Evolutionary conservation across 352 stramenopile species (phyloP), one percentile per base, ranked within the genome.

Genomic region (Globisporangium sylvaticum): DNA sequence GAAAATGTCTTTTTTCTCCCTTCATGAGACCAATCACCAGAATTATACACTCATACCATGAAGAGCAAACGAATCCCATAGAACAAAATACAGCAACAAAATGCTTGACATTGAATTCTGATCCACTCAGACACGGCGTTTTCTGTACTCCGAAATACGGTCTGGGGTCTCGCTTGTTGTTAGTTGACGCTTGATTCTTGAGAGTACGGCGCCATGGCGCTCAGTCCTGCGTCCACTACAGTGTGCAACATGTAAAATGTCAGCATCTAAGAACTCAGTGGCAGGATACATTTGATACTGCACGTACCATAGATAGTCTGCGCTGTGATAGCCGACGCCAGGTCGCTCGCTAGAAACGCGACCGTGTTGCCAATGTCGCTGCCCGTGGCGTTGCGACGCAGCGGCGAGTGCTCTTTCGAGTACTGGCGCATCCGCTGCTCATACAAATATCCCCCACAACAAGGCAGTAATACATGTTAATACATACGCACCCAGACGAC

Each of bases 241-340:
- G 18, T 22, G 18, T 24, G 6, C 15, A 50, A 50, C 2, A 67
- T 68, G 22, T 22, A 59, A 9, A 20, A 56, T 48, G 10, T 50
- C 12, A 44, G 50, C 6, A 3, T 46, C 50, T 12, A 22, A 10
- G 22, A n/a, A 22, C 42, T n/a, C 18, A n/a, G 18, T 9, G 7
- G 2, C 15, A 9, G 18, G 7, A 10, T 24, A 24, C 18, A 12
- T 4, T 44, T 44, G 37, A 44, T 44, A 44, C 14, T 15, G 37
- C 53, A 74, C 80, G 25, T 31, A 94, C 86, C 89, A 72, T 95
- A 95, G 52, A 98, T 83, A 20, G 84, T 96, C 77, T 98, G 93
- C 1, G 89, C 93, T 3, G 89, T 97, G 63, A 98, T 91, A 5
- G 84, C 80, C 6, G 74, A 76, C 9, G 87, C 76, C 22, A 87